Evolutionary conservation across 495 filamentous ascomycete genomes (phyloP).

Genomic region (Tetracladium marchalianum): DNA sequence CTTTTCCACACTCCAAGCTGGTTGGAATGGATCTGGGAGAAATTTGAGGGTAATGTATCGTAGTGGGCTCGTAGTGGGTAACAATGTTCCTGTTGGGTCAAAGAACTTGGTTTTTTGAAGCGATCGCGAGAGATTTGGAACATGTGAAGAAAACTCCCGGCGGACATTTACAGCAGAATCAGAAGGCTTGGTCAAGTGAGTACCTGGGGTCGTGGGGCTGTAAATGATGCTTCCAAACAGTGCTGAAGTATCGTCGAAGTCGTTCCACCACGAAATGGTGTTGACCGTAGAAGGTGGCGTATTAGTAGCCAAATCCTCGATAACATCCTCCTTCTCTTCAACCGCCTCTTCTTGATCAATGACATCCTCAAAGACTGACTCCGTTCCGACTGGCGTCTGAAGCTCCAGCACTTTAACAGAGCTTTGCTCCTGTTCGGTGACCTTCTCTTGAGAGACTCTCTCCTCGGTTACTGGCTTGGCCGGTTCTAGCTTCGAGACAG

Average conservation of each 20-base stretch:
- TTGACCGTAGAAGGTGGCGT: too few species aligned
- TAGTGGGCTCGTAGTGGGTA: too few species aligned
- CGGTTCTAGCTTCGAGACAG: neutral
- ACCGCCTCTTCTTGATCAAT: neutral
- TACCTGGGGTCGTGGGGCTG: neutral
- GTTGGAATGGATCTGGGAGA: too few species aligned
- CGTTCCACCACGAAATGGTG: too few species aligned
- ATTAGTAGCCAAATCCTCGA: neutral
- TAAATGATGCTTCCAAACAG: slow-evolving; percentile 11
- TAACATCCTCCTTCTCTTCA: neutral
- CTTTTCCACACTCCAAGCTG: too few species aligned
- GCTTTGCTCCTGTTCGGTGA: neutral
- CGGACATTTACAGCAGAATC: neutral
- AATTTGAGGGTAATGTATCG: too few species aligned
- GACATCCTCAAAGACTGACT: neutral
- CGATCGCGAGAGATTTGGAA: slow-evolving; percentile 9
- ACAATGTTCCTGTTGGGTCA: too few species aligned
- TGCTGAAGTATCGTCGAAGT: slow-evolving; percentile 1
- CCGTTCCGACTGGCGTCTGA: neutral
- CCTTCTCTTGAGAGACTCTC: neutral
- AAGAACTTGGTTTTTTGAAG: neutral
- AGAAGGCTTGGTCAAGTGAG: neutral
- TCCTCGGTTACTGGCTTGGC: neutral
- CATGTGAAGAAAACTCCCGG: slow-evolving; percentile 3
- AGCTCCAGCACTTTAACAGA: neutral